Evolutionary conservation across 345 rosid species (phyloP).

Genomic region (Eucalyptus pauciflora): DNA sequence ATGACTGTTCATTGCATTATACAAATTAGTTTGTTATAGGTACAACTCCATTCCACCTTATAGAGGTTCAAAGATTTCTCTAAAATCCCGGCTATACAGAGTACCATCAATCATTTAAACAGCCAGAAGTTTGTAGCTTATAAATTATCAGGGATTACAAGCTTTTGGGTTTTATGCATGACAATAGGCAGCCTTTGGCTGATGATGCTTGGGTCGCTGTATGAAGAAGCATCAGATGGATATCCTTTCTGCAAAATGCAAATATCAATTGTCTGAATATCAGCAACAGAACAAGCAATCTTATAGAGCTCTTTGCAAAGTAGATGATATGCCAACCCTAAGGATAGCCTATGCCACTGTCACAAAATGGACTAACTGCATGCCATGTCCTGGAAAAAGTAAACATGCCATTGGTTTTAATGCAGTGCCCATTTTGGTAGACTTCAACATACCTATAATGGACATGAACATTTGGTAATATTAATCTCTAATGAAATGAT

Average conservation of each 20-base stretch:
- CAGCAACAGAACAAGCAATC: background rate
- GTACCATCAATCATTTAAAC: background rate
- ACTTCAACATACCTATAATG: background rate
- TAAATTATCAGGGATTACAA: slow-evolving; percentile 30
- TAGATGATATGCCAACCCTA: background rate
- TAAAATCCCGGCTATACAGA: background rate
- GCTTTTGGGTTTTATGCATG: slow-evolving; percentile 64
- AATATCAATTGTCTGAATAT: background rate
- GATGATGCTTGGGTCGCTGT: slow-evolving; percentile 76
- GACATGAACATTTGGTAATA: background rate
- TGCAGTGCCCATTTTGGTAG: background rate
- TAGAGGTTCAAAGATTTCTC: background rate
- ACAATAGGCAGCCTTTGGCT: slow-evolving; percentile 81
- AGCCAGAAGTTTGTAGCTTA: slow-evolving; percentile 6
- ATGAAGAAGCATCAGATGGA: slow-evolving; percentile 67
- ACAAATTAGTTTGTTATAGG: background rate
- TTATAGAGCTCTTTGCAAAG: background rate
- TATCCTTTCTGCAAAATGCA: slow-evolving; percentile 72
- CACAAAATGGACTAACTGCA: background rate
- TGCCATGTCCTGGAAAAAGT: background rate
- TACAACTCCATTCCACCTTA: background rate
- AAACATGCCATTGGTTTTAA: background rate
- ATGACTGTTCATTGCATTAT: background rate
- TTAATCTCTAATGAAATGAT: background rate
- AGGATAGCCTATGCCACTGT: background rate